Conservation (phyloP, 148 eudicot species). For the Fagopyrum homotropicum region DNA sequence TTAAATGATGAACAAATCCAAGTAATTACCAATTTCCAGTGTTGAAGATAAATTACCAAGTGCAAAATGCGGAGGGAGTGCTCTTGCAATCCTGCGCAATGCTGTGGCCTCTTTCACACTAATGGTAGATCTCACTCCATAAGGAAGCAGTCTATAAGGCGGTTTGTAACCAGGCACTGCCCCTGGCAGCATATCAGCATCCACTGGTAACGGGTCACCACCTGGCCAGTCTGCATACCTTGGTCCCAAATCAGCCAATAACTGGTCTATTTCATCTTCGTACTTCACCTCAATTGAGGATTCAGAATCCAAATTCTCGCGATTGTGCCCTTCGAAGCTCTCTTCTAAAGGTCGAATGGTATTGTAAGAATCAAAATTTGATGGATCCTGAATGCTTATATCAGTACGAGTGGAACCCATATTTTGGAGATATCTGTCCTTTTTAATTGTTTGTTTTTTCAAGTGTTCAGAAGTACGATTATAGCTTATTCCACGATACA, state of each 20-base stretch:
- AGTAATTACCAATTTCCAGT: not conserved
- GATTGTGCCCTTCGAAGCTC: slow-evolving; percentile 16
- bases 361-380: slow-evolving; percentile 20
- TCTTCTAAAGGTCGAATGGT: slow-evolving; percentile 22
- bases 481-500: slow-evolving; percentile 81
- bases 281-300: slow-evolving; percentile 38
- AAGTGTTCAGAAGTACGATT: slow-evolving; percentile 37
- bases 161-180: slow-evolving; percentile 65
- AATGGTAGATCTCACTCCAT: slow-evolving; percentile 70
- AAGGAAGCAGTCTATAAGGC: slow-evolving; percentile 88
- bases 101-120: slow-evolving; percentile 69
- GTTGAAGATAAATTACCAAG: slow-evolving; percentile 45
- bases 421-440: slow-evolving; percentile 21
- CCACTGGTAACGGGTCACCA: slow-evolving; percentile 73
- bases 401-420: slow-evolving; percentile 18
- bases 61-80: slow-evolving; percentile 94
- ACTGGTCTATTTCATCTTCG: slow-evolving; percentile 81
- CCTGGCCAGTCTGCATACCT: slow-evolving; percentile 94
- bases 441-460: slow-evolving; percentile 28
- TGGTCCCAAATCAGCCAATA: slow-evolving; percentile 76
- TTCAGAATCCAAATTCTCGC: slow-evolving; percentile 24
- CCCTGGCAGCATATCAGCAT: slow-evolving; percentile 89
- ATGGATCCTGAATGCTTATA: slow-evolving; percentile 17
- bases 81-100: slow-evolving; percentile 80
- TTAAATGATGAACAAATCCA: slow-evolving; percentile 6